These are phyloP conservation scores for Endotrypanum monterogeii DNA, from an alignment of 208 protist genomes.

Conservation along the genomic window DNA sequence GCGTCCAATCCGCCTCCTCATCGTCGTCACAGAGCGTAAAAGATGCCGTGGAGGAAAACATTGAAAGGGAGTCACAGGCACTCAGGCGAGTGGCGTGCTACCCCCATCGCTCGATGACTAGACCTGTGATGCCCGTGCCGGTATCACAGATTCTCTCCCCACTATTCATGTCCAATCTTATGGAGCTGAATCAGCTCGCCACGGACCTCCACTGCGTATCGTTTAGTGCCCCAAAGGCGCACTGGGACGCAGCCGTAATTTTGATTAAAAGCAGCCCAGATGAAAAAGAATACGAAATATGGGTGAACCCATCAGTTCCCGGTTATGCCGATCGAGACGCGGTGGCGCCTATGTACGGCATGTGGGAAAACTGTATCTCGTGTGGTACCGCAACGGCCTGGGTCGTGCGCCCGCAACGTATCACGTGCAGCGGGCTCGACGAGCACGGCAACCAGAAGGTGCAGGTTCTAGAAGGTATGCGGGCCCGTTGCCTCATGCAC, in stretches of 20 bases:
- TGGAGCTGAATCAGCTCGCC: slow-evolving; percentile 58
- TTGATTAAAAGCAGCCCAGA: slow-evolving; percentile 69
- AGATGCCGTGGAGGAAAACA: slow-evolving; percentile 50
- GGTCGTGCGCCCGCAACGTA: slow-evolving; percentile 81
- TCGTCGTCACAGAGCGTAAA: slow-evolving; percentile 39
- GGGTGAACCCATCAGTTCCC: slow-evolving; percentile 82
- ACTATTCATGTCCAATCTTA: slow-evolving; percentile 58
- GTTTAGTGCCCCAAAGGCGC: slow-evolving; percentile 80
- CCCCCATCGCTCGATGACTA: slow-evolving; percentile 80
- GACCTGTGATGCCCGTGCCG: slow-evolving; percentile 52
- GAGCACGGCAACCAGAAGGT: slow-evolving; percentile 74
- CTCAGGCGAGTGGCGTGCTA: slow-evolving; percentile 72
- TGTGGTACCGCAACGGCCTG: slow-evolving; percentile 74
- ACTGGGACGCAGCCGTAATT: slow-evolving; percentile 87
- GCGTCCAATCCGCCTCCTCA: neutral
- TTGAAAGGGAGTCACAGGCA: slow-evolving; percentile 63
- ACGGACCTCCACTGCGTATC: slow-evolving; percentile 76
- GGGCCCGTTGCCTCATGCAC: slow-evolving; percentile 88
- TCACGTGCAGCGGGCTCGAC: slow-evolving; percentile 75
- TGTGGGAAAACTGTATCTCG: slow-evolving; percentile 93
- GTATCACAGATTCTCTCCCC: slow-evolving; percentile 34
- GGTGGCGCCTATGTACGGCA: slow-evolving; percentile 89
- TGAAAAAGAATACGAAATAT: slow-evolving; percentile 81
- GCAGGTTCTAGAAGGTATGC: slow-evolving; percentile 83
- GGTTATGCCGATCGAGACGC: slow-evolving; percentile 74